phyloP scores from a whole-genome alignment of 2,329 filamentous ascomycete species.

The Fusarium scirpi region DNA sequence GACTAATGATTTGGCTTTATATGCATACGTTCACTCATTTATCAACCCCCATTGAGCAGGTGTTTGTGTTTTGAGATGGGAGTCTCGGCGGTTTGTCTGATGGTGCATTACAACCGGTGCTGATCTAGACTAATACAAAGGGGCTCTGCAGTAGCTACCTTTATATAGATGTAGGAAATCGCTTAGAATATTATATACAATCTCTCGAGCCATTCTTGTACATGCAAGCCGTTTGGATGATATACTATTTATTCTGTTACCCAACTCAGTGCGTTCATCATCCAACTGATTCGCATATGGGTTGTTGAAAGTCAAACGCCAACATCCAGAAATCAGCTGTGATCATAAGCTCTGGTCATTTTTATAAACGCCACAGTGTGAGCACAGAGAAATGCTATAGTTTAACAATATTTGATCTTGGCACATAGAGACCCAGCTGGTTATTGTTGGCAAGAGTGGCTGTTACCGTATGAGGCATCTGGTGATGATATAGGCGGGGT shows the following conservation, averaged over 20 bases:
- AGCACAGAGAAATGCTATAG: no score
- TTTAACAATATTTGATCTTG: not conserved
- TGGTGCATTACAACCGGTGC: not conserved
- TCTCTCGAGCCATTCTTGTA: not conserved
- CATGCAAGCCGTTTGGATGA: not conserved
- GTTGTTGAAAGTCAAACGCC: not conserved
- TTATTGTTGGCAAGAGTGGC: not conserved
- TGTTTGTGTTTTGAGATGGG: constrained; percentile 14
- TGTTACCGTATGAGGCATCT: constrained; percentile 19
- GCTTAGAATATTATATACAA: constrained; percentile 8
- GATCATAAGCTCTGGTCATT: not conserved
- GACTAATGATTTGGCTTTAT: not conserved
- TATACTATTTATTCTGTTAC: not conserved
- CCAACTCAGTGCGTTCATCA: not conserved
- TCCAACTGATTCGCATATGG: not conserved
- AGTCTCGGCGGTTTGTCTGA: not conserved
- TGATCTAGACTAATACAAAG: constrained; percentile 20
- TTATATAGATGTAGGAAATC: constrained; percentile 10
- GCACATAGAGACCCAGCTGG: not conserved
- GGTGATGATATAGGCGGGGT: constrained; percentile 38
- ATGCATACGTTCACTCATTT: not conserved
- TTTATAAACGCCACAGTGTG: no score
- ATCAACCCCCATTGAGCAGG: constrained; percentile 2
- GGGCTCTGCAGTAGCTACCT: constrained; percentile 18
- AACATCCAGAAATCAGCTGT: not conserved